Conservation (phyloP, 805 yeast genomes). For the Hanseniaspora clermontiae region DNA sequence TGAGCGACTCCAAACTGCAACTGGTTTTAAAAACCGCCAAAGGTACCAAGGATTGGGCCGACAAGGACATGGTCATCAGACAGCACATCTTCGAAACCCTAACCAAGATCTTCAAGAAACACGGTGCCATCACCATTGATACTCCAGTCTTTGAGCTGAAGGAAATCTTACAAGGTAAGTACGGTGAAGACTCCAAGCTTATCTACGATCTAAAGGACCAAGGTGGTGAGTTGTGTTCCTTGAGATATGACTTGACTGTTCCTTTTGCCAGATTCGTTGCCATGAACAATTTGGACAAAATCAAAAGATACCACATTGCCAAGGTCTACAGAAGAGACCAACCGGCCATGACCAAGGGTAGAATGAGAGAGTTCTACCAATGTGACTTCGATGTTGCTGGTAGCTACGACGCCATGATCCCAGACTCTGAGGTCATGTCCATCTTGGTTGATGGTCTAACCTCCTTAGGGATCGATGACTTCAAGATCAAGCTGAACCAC, state of each 20-base stretch:
- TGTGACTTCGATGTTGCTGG: conserved; percentile 99
- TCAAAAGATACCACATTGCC: conserved; percentile 93
- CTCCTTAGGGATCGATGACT: conserved; percentile 72
- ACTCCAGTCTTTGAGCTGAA: conserved; percentile 96
- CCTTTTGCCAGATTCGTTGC: conserved; percentile 98
- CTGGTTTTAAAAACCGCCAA: conserved; percentile 88
- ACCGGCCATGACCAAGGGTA: conserved; percentile 99
- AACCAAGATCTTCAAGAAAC: conserved; percentile 70
- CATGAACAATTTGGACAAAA: conserved; percentile 77
- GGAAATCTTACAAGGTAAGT: conserved; percentile 90
- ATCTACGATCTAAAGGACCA: conserved; percentile 95
- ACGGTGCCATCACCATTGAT: conserved; percentile 96
- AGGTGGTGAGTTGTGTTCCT: conserved; percentile 93
- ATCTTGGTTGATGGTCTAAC: conserved; percentile 75
- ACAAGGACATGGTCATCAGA: conserved; percentile 90
- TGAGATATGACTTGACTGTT: conserved; percentile 93
- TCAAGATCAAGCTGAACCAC: conserved; percentile 87
- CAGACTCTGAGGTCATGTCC: conserved; percentile 82
- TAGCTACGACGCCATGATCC: conserved; percentile 80
- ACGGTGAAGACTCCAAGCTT: conserved; percentile 95
- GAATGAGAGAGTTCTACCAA: conserved; percentile 99
- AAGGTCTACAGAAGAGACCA: conserved; percentile 98
- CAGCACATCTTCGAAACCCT: conserved; percentile 71
- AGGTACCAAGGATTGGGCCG: conserved; percentile 98
- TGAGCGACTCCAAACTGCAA: conserved; percentile 31